These are phyloP conservation scores for Rhodocollybia butyracea DNA, from an alignment of 768 basidiomycete species.

Conservation along the genomic window DNA sequence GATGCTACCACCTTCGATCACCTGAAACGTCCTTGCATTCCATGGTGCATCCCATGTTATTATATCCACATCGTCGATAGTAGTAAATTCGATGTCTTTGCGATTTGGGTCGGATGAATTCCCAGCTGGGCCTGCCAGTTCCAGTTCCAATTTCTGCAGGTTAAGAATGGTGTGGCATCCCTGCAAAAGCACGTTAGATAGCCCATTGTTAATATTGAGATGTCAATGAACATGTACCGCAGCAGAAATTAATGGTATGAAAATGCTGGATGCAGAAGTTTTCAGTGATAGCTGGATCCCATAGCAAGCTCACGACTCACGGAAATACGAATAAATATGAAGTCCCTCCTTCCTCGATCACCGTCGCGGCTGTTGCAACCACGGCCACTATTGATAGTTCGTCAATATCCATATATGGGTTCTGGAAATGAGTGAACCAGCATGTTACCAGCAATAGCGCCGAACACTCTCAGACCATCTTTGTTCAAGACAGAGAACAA, in stretches of 20 bases:
- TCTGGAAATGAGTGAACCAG: not conserved
- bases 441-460: not conserved
- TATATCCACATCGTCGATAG: not conserved
- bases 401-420: not conserved
- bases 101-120: not conserved
- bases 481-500: not conserved
- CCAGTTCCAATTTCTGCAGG: not conserved
- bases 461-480: not conserved
- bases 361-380: not conserved
- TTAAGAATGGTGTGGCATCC: not conserved
- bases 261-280: not conserved
- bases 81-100: not conserved
- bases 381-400: not conserved
- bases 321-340: not conserved
- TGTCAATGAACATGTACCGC: not conserved
- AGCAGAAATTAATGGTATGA: slow-evolving; percentile 1
- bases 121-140: not conserved
- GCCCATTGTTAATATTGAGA: too few species aligned
- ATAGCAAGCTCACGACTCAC: not conserved
- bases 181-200: too few species aligned
- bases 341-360: not conserved
- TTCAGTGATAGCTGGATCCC: not conserved
- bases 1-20: not conserved
- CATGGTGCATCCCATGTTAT: not conserved
- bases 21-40: not conserved